Evolutionary conservation across 495 filamentous ascomycete genomes (phyloP), one percentile per base, ranked within the genome.

Genomic region (Mycothermus thermophilus): DNA sequence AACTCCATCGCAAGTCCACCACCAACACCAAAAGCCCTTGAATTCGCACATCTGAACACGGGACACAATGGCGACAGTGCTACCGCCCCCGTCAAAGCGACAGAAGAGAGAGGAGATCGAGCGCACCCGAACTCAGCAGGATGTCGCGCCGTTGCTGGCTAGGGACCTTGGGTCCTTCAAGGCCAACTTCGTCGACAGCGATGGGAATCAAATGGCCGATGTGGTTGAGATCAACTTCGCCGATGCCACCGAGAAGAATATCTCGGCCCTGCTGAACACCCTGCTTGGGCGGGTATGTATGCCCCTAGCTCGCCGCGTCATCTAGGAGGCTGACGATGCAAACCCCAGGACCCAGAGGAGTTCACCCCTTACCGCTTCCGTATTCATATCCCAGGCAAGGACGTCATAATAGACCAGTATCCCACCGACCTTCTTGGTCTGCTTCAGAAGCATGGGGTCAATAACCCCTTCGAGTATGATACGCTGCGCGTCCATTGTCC

Each of bases 41-140:
- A n/a, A n/a, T n/a, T n/a, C n/a, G n/a, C n/a, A n/a, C n/a, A n/a
- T n/a, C n/a, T n/a, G n/a, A n/a, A n/a, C n/a, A n/a, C n/a, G n/a
- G n/a, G n/a, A n/a, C n/a, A 11, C 22, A 25, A 97, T 99, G 92
- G 75, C 92, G 24, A 99, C 90, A 3, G 59, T 90, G 12, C 54
- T 77, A 20, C 92, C 92, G 11, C 92, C 87, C 14, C 92, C 90
- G 26, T 84, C 78, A 33, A 99, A 96, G 61, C 76, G 86, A 30
- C 83, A 93, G 47, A 80, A 78, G 58, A 72, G 75, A 25, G 86
- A 78, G 28, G 70, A 70, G 31, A 67, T 79, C 14, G 80, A 88
- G 42, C 77, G 75, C 51, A 71, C 79, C 11, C 59, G 69, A 38
- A 65, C 75, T 29, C 84, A 93, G 43, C 79, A 92, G 55, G 76